Percentiles rank a stretch among this genome's conserved stretches.
phyloP scores from a whole-genome alignment of 257 asterid genomes.

The Solanum appendiculatum region DNA sequence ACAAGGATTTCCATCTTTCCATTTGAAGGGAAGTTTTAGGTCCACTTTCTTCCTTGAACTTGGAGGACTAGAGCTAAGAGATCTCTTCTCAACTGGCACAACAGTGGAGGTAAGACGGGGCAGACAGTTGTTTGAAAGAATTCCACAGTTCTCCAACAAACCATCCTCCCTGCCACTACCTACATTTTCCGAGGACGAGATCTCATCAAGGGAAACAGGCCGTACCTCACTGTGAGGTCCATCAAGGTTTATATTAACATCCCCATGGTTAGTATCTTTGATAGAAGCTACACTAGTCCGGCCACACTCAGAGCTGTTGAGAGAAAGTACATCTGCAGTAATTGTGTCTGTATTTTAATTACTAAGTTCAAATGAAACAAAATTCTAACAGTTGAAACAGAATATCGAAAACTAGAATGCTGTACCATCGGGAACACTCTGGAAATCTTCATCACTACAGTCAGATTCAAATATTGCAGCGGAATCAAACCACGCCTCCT shows the following conservation, averaged over 20 bases:
- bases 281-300: conserved; percentile 1
- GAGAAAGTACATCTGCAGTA: conserved; percentile 40
- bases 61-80: conserved; percentile 62
- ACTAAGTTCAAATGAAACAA: neutral
- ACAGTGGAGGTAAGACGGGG: conserved; percentile 81
- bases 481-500: conserved; percentile 91
- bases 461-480: conserved; percentile 70
- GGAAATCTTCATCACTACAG: conserved; percentile 84
- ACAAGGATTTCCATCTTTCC: conserved; percentile 74
- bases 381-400: neutral
- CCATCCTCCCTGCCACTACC: conserved; percentile 32
- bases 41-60: conserved; percentile 61
- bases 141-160: conserved; percentile 64
- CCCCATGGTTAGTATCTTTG: neutral
- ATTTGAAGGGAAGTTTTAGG: conserved; percentile 55
- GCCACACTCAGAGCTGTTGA: conserved; percentile 35
- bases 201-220: conserved; percentile 34
- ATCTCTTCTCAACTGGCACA: conserved; percentile 51
- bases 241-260: neutral
- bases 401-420: neutral
- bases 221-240: conserved; percentile 20
- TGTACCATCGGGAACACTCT: conserved; percentile 81
- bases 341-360: neutral
- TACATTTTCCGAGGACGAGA: conserved; percentile 35
- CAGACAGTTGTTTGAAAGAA: conserved; percentile 63